Evolutionary conservation across 176 grass and related monocot genomes (phyloP), one percentile per base, ranked within the genome.

Genomic region (Calamus simplicifolius): DNA sequence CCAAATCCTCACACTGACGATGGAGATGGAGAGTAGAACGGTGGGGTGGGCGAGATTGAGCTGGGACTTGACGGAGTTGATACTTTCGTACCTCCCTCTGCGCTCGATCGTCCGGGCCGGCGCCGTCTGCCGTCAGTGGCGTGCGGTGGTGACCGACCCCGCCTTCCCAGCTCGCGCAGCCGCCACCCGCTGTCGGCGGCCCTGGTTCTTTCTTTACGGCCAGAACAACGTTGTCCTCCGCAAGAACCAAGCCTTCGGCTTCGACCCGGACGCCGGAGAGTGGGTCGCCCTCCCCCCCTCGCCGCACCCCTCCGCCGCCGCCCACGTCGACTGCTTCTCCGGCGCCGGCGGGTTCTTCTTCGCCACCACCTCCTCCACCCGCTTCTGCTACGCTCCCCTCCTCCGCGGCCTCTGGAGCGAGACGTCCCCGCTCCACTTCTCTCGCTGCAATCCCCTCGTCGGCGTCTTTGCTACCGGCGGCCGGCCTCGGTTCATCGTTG

Each of bases 141-240:
- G 63, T 6, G 16, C 12, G 14, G 77, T 75, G 5, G 43, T 75
- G 25, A 4, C 50, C 54, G 27, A 50, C 79, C 61, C 78, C 13
- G 48, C 50, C 26, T 67, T 67, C 18, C 6, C 64, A n/a, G 4
- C 3, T 8, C 69, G 49, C 14, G 30, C 71, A 51, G 25, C 48
- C 62, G 69, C 16, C 3, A 51, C 51, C 13, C 62, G 29, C 5
- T 54, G n/a, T 0, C 56, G 57, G 16, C 48, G n/a, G n/a, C 82
- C 82, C 0, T 85, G 82, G 82, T 63, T 85, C 60, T 80, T 85
- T 27, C 77, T 85, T 28, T 75, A 58, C 26, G 77, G 72, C 0
- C 82, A 68, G 54, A 76, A 73, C 50, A 85, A 85, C 72, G 67
- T 73, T 8, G 67, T 76, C 17, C 64, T 73, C 50, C 62, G 72